phyloP scores from a whole-genome alignment of 306 rosid species.

The Benincasa hispida region DNA sequence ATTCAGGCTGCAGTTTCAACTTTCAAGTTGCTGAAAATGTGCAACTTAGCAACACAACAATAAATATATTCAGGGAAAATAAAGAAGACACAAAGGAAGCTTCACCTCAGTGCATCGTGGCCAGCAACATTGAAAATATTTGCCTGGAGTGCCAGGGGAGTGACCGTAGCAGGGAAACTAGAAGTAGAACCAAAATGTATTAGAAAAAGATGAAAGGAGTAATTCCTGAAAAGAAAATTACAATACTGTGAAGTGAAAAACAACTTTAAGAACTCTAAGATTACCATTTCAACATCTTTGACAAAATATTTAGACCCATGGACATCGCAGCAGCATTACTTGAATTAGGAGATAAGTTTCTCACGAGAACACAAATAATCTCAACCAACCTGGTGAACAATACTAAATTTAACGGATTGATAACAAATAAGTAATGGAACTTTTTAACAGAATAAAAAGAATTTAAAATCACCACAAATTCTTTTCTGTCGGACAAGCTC shows the following conservation, averaged over 20 bases:
- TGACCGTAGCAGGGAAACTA: conserved; percentile 70
- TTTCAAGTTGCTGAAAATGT: not conserved
- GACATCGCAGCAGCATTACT: conserved; percentile 63
- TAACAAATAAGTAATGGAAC: not conserved
- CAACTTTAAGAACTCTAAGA: conserved; percentile 9
- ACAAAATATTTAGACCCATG: conserved; percentile 57
- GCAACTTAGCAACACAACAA: not conserved
- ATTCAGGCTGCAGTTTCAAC: no score
- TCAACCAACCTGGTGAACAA: conserved; percentile 55
- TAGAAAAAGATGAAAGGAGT: not conserved
- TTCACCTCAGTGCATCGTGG: conserved; percentile 50
- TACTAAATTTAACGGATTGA: not conserved
- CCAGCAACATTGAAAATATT: conserved; percentile 47
- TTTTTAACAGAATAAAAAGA: not conserved
- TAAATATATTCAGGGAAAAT: not conserved
- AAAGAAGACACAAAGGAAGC: not conserved
- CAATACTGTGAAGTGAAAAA: not conserved
- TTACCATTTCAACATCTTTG: conserved; percentile 66
- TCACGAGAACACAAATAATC: conserved; percentile 56
- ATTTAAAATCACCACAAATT: conserved; percentile 46
- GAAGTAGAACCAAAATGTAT: conserved; percentile 31
- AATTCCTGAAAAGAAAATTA: not conserved
- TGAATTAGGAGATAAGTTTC: conserved; percentile 49
- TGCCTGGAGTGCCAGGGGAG: conserved; percentile 48
- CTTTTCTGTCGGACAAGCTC: conserved; percentile 34